Evolutionary conservation across 371 early-diverging fungal genomes (phyloP).

Genomic region (Encephalitozoon intestinalis): DNA sequence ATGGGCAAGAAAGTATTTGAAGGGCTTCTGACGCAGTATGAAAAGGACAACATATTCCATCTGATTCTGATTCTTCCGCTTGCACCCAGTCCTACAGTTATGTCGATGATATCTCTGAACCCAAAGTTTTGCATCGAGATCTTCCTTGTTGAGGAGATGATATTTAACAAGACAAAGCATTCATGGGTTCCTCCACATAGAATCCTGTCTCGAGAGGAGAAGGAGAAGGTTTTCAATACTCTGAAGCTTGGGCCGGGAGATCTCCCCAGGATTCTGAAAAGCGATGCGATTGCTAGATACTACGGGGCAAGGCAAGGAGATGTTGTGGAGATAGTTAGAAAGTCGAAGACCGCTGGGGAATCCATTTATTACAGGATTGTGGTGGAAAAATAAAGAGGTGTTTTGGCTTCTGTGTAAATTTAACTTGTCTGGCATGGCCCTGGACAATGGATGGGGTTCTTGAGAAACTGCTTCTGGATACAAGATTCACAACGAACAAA

Average conservation of each 20-base stretch:
- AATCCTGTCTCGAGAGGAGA: slow-evolving; percentile 77
- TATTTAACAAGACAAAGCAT: slow-evolving; percentile 95
- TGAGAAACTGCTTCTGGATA: background rate
- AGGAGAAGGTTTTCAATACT: slow-evolving; percentile 73
- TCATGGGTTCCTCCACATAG: slow-evolving; percentile 85
- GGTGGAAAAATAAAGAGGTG: slow-evolving; percentile 24
- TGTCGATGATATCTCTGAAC: slow-evolving; percentile 36
- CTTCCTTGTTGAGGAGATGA: slow-evolving; percentile 82
- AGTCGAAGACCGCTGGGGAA: slow-evolving; percentile 89
- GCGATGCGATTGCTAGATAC: slow-evolving; percentile 88
- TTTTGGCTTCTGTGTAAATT: background rate
- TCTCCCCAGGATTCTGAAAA: slow-evolving; percentile 78
- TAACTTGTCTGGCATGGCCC: background rate
- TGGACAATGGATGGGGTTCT: background rate
- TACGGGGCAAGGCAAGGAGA: slow-evolving; percentile 87
- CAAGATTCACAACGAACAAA: slow-evolving; percentile 27
- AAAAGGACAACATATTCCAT: slow-evolving; percentile 48
- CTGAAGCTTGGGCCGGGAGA: slow-evolving; percentile 84
- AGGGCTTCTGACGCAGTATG: slow-evolving; percentile 37
- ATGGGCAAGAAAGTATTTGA: slow-evolving; percentile 55
- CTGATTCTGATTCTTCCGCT: slow-evolving; percentile 53
- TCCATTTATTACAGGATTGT: slow-evolving; percentile 77
- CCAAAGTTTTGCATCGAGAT: slow-evolving; percentile 75
- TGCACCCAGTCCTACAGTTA: slow-evolving; percentile 40
- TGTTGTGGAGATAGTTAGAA: slow-evolving; percentile 85